Conservation (phyloP, 768 basidiomycete species). For the Rubroboletus pulcherrimus region DNA sequence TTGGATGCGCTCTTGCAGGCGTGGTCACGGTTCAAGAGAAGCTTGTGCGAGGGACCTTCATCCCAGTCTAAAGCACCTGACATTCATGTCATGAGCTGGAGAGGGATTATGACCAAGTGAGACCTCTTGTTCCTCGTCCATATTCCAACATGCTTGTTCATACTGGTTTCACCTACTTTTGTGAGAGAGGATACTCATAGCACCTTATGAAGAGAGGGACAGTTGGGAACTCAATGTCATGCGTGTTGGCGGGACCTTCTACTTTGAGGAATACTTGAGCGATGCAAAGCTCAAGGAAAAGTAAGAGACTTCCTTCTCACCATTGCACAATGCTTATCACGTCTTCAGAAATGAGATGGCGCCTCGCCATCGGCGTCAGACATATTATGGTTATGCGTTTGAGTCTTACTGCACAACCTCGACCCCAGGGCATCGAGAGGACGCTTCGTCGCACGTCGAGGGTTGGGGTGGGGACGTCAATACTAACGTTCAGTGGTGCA, state of each 20-base stretch:
- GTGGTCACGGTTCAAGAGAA: conserved; percentile 41
- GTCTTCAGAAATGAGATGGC: conserved; percentile 56
- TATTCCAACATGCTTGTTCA: conserved; percentile 3
- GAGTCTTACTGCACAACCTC: conserved; percentile 79
- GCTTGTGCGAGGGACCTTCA: conserved; percentile 32
- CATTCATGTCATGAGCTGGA: conserved; percentile 65
- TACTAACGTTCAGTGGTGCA: conserved; percentile 90
- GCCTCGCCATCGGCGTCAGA: conserved; percentile 58
- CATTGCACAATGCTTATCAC: neutral
- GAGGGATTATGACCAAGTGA: conserved; percentile 84
- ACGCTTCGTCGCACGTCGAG: conserved; percentile 23
- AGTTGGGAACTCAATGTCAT: conserved; percentile 83
- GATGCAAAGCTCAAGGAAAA: conserved; percentile 60
- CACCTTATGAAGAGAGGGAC: conserved; percentile 80
- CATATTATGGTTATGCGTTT: conserved; percentile 86
- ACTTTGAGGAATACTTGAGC: conserved; percentile 68
- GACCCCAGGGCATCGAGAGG: conserved; percentile 20
- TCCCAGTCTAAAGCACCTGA: conserved; percentile 31
- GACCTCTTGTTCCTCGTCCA: conserved; percentile 16
- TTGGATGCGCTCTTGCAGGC: conserved; percentile 67
- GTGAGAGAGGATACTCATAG: conserved; percentile 68
- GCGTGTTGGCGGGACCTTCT: conserved; percentile 63
- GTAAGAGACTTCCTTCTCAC: conserved; percentile 37
- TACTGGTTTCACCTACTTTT: conserved; percentile 18
- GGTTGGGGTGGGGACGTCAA: conserved; percentile 83